Evolutionary conservation across 371 early-diverging fungal species (phyloP).

Genomic region (Syncephalis plumigaleata): DNA sequence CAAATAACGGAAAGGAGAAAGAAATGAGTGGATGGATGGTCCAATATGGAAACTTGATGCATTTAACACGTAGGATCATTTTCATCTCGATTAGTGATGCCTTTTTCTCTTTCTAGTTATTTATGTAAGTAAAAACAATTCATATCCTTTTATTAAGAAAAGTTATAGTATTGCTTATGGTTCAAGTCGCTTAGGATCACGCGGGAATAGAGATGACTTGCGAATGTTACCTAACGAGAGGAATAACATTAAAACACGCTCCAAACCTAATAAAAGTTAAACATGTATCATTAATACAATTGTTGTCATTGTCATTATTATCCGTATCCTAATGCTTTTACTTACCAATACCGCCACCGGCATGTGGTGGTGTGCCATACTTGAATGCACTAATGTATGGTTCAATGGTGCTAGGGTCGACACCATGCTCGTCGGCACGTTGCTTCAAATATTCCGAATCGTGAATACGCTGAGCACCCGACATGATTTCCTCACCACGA

Average conservation of each 20-base stretch:
- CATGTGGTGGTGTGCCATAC: slow-evolving; percentile 98
- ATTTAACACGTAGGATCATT: too few relatives aligned
- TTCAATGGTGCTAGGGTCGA: slow-evolving; percentile 74
- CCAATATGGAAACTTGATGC: too few relatives aligned
- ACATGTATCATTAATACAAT: too few relatives aligned
- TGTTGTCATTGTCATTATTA: too few relatives aligned
- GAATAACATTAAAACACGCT: slow-evolving; percentile 97
- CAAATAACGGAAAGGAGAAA: too few relatives aligned
- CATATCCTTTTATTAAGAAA: too few relatives aligned
- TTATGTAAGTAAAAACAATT: too few relatives aligned
- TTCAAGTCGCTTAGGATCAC: slow-evolving; percentile 93
- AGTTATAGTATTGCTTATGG: slow-evolving; percentile 41
- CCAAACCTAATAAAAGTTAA: slow-evolving; percentile 23
- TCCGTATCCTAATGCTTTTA: too few relatives aligned
- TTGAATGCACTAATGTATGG: slow-evolving; percentile 97
- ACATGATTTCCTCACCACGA: slow-evolving; percentile 98
- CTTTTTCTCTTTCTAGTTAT: too few relatives aligned
- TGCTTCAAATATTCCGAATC: slow-evolving; percentile 70
- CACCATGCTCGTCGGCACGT: slow-evolving; percentile 66
- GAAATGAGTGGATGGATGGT: too few relatives aligned
- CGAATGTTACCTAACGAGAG: slow-evolving; percentile 95
- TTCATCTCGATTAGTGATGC: too few relatives aligned
- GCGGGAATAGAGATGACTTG: slow-evolving; percentile 93
- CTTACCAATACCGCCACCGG: slow-evolving; percentile 95
- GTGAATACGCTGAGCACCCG: slow-evolving; percentile 99